These are phyloP conservation scores for Dothistroma pini DNA, from an alignment of 2,329 filamentous ascomycete species.

Conservation along the genomic window DNA sequence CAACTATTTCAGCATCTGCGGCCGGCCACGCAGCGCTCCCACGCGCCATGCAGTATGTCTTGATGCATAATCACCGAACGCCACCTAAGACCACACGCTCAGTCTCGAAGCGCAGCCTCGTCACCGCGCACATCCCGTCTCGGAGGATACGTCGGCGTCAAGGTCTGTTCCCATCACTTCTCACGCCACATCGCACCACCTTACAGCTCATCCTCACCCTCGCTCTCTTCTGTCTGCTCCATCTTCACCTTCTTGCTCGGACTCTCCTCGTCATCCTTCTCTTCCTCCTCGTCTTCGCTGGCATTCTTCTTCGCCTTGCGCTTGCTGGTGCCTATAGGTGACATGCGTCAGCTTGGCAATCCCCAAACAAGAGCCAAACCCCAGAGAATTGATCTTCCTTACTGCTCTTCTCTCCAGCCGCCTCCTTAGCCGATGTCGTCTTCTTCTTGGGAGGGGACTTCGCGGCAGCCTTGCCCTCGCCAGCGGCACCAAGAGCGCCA, in stretches of 20 bases:
- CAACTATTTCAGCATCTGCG: no score
- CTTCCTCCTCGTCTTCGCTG: not conserved
- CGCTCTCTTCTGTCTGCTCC: not conserved
- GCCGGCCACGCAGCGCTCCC: no score
- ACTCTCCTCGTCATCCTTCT: conserved; percentile 2
- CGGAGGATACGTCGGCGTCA: not conserved
- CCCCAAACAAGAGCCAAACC: no score
- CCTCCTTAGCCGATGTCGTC: conserved; percentile 3
- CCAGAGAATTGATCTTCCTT: no score
- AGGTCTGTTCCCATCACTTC: no score
- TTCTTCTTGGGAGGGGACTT: conserved; percentile 1
- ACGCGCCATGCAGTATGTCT: no score
- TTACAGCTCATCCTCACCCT: conserved; percentile 1
- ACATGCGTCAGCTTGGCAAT: no score
- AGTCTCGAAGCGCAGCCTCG: not conserved
- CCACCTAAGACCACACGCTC: not conserved
- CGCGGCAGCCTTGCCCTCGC: not conserved
- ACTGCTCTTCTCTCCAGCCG: conserved; percentile 1
- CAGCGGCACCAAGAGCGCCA: not conserved
- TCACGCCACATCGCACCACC: not conserved
- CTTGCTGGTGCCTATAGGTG: not conserved
- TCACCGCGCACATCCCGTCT: not conserved
- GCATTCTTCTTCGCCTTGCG: conserved; percentile 1
- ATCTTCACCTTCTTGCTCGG: conserved; percentile 12
- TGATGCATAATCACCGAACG: no score